Conservation (phyloP, 1,284 basidiomycete genomes). For the Cutaneotrichosporon sp. region DNA sequence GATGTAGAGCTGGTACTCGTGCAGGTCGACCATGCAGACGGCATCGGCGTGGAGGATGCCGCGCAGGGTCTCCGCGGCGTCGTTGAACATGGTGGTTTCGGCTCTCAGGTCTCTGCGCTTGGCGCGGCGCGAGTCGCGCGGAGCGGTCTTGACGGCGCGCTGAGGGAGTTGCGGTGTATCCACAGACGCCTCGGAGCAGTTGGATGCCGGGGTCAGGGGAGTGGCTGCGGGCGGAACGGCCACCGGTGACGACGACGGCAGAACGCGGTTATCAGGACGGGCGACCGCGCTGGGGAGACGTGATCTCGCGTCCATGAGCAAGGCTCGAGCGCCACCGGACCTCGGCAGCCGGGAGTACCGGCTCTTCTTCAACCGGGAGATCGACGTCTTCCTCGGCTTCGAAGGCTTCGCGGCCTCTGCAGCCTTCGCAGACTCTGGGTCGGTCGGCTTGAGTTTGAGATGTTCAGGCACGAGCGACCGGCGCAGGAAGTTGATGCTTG, state of each 20-base stretch:
- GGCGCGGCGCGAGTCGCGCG: slow-evolving; percentile 31
- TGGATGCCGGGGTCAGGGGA: background rate
- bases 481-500: slow-evolving; percentile 44
- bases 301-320: background rate
- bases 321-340: background rate
- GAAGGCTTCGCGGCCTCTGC: background rate
- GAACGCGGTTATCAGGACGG: background rate
- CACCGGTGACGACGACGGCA: background rate
- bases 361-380: background rate
- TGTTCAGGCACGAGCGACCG: slow-evolving; percentile 37
- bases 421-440: background rate
- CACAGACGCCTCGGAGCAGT: background rate
- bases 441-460: background rate
- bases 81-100: slow-evolving; percentile 30
- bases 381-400: background rate
- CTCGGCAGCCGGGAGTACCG: background rate
- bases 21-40: slow-evolving; percentile 38
- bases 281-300: background rate
- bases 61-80: slow-evolving; percentile 38
- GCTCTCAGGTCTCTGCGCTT: slow-evolving; percentile 26
- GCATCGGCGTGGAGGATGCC: slow-evolving; percentile 41
- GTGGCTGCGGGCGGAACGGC: background rate
- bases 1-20: slow-evolving; percentile 44
- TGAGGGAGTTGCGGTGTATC: background rate
- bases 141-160: slow-evolving; percentile 32